Evolutionary conservation across 176 grass and related monocot genomes (phyloP), one percentile per base, ranked within the genome.

Genomic region (Avena insularis): DNA sequence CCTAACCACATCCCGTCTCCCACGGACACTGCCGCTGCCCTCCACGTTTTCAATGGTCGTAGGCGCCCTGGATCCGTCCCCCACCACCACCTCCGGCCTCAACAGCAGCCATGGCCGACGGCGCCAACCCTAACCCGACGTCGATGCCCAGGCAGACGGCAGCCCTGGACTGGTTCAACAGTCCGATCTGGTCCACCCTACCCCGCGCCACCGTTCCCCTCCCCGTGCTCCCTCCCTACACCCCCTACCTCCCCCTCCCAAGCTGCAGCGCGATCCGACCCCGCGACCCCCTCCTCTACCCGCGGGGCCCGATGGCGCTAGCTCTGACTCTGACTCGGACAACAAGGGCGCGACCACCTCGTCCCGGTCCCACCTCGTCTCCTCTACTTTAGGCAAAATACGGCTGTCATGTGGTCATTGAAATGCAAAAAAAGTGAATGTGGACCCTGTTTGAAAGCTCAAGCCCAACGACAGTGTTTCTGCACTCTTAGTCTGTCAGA

Each of bases 151-250:
- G 71, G 51, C 90, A 83, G 71, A 94, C 91, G 74, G 78, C 81
- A 51, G 84, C 94, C 16, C 96, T 93, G 54, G 92, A 91, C 62
- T 98, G 93, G 96, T 93, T 98, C 75, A 98, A 98, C 87, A 98
- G 25, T 75, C 96, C 93, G 74, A 91, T 98, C 86, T 98, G 96
- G 93, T 95, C 82, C n/a, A 82, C 93, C 23, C 84, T 45, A 5
- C 69, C 47, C 71, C 79, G n/a, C 83, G 53, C 43, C 71, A 35
- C 59, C 61, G 79, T 51, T 86, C 86, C 71, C 88, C 79, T 10
- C 78, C 66, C 62, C 93, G 85, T 65, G 72, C 71, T 10, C 88
- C 89, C 1, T 81, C 80, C 8, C 66, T 82, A 29, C 29, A 29
- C 3, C 76, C 60, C 9, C 89, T 85, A 12, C 85, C 91, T 19